Base-by-base conservation (phyloP, 2,329 filamentous ascomycete species). In the Apiospora hydei region DNA sequence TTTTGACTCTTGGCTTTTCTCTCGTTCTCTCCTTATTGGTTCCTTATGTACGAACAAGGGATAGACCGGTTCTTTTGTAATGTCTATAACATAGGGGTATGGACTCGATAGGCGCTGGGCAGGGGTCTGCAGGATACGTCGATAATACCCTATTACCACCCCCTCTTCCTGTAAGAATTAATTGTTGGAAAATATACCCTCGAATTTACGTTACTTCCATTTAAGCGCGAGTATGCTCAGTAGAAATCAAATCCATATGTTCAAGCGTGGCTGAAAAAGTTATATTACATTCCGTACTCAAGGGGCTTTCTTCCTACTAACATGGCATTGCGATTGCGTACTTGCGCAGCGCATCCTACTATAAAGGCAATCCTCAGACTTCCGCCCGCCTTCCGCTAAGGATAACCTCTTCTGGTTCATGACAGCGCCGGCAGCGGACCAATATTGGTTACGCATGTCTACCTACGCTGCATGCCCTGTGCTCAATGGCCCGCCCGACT, bases 111-210 rank as follows among this genome's bases (percentile, higher is more conserved):
- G 18, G 57, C 34, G 57, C 53, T n/a, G 30, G 16, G n/a, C 21
- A n/a, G 30, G 53, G 11, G 38, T 30, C 8, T 11, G 30, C 34
- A 41, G 57, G 57, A 24, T 41, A 64, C 34, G 14, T 64, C 5
- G 34, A 64, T 64, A 64, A 61, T 64, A 64, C 57, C 57, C 57
- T 24, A 41, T n/a, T 41, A 34, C 34, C 57, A 34, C 18, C 34
- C 57, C 18, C 18, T n/a, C 18, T 10, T 14, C 38, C 10, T 61
- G 53, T 61, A 61, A 34, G 14, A 61, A 1, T 34, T 61, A 21
- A 38, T 61, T 18, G 30, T 18, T 38, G 53, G 53, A 5, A 10
- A 34, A 38, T 61, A 61, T 61, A 38, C 30, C 30, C 30, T n/a
- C 30, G n/a, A 38, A 38, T 38, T 38, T 30, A 61, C 30, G 30